Evolutionary conservation across 2,329 filamentous ascomycete genomes (phyloP).

Genomic region (Emmonsiellopsis sp.): DNA sequence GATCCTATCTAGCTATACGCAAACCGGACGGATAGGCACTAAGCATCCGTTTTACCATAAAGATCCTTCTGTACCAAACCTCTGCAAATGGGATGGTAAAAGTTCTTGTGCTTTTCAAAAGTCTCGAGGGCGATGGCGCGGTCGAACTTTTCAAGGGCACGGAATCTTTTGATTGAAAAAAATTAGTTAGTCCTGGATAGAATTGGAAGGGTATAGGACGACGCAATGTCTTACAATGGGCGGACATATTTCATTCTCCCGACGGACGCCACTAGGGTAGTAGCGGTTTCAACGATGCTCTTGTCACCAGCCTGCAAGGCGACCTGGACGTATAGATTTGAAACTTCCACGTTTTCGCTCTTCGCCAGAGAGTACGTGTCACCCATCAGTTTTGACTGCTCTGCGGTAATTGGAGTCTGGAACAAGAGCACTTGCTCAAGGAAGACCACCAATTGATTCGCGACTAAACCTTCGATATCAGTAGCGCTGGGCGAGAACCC

Average conservation of each 20-base stretch:
- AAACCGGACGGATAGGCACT: background rate
- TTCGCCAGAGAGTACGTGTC: conserved; percentile 61
- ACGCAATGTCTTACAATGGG: conserved; percentile 51
- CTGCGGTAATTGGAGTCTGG: conserved; percentile 51
- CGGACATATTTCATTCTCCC: conserved; percentile 97
- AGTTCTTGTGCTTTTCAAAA: conserved; percentile 78
- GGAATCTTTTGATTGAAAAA: conserved; percentile 35
- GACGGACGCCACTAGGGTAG: conserved; percentile 67
- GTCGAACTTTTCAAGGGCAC: conserved; percentile 66
- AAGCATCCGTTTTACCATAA: conserved; percentile 33
- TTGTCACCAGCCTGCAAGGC: conserved; percentile 66
- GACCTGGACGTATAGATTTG: conserved; percentile 69
- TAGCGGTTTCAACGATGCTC: conserved; percentile 60
- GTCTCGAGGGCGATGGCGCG: conserved; percentile 66
- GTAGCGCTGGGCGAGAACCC: conserved; percentile 52
- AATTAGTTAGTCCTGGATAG: background rate
- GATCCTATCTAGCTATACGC: background rate
- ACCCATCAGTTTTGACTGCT: conserved; percentile 64
- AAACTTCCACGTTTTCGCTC: conserved; percentile 81
- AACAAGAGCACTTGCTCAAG: conserved; percentile 69
- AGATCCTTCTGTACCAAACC: conserved; percentile 82
- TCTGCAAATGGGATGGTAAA: conserved; percentile 91
- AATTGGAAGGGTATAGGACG: background rate
- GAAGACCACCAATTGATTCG: conserved; percentile 88
- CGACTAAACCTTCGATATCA: conserved; percentile 67